Evolutionary conservation across 805 yeast genomes (phyloP), one percentile per base, ranked within the genome.

Genomic region (Zygosaccharomyces gambellarensis): DNA sequence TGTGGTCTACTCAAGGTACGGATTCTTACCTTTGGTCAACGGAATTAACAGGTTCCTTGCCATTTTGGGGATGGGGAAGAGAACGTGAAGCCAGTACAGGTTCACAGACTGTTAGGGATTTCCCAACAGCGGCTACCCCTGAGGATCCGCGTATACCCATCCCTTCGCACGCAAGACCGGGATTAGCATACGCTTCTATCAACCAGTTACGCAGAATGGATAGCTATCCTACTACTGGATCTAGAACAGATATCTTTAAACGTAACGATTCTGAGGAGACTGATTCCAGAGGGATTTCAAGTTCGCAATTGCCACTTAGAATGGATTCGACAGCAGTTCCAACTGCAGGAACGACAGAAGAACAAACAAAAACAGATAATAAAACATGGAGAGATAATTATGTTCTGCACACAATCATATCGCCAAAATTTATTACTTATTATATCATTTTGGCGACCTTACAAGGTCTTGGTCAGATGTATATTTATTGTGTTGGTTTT

Each of bases 401-500:
- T 36, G 46, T 61, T 12, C 40, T 57, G 10, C 51, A 52, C 10
- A 57, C 59, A 3, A 32, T 73, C 3, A 62, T 56, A 2, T 62
- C 63, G 32, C 64, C 64, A 17, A 57, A 67, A 1, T 85, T 81
- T 50, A 52, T 82, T 17, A 66, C 75, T 7, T 83, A 80, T 54
- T 82, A 73, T 55, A 40, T 79, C 5, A 71, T 81, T n/a, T 69
- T 83, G 22, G 79, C 86, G 0, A 63, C 78, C 4, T 66, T 79
- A 39, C 78, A 83, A 60, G 83, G 87, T 1, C 71, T 81, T 39
- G 87, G 90, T 3, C 90, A 85, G 62, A 77, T 80, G 64, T 86
- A 85, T 60, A 85, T 86, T 25, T 86, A 75, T 59, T 77, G 86
- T 2, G 82, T 86, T 31, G 95, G 95, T 0, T 85, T 81, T 58